Base-by-base conservation (phyloP, 2,329 filamentous ascomycete species). In the Botrytis medusae region DNA sequence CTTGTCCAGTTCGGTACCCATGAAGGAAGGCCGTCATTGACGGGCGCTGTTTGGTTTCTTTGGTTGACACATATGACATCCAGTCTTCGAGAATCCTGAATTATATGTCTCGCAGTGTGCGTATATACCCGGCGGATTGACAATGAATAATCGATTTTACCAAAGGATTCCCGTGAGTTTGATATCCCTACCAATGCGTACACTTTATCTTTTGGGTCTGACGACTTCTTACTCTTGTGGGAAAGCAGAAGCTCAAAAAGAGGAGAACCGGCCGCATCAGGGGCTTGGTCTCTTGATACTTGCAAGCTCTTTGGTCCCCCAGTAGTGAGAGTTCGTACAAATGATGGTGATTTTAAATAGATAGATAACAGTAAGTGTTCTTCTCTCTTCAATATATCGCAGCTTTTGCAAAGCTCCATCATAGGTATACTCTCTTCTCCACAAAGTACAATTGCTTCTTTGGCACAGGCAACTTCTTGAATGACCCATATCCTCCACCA, bases 401-500 rank as follows among this genome's bases (percentile, higher is more conserved):
- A 77, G 4, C 77, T 74, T 14, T 60, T 73, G 29, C 79, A 73
- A 37, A 85, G 81, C 1, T 82, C 77, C 8, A 76, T 72, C 83
- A 83, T 85, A 1, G 76, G 63, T 8, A 84, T 81, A 1, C 69
- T 69, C 6, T 83, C 78, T 0, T 73, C 54, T 2, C 84, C 84
- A 74, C 83, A 84, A 63, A 82, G 81, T 0, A 86, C 77, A 6
- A 74, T 78, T 8, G 81, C 81, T 5, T 76, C 74, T 42, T 74
- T 75, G 0, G 83, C 82, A 40, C 83, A 77, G 0, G 81, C 80
- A 22, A 85, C 81, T 74, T 85, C 84, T 74, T 85, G 83, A 0
- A 85, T 80, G 1, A 85, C 81, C 84, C 83, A 85, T 0, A 83
- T 80, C 6, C 83, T 77, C 61, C 79, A 82, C 73, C 84, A 84